Base-by-base conservation (phyloP, 495 filamentous ascomycete genomes). In the Acidomyces sp. region DNA sequence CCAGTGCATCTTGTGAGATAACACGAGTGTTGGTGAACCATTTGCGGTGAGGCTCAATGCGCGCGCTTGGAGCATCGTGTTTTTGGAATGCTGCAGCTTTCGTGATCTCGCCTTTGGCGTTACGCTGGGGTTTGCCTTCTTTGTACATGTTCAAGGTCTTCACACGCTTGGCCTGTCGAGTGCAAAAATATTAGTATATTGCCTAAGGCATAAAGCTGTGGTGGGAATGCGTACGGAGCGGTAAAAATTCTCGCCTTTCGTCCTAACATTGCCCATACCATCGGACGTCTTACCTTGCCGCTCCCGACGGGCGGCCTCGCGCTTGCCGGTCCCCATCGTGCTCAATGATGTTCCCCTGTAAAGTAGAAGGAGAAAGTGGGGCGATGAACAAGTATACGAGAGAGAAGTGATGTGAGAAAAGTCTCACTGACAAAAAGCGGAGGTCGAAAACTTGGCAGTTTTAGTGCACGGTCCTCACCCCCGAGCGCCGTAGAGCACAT, bases 191-290 rank as follows among this genome's bases (percentile, higher is more conserved):
- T n/a, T n/a, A n/a, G n/a, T n/a, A n/a, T n/a, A n/a, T n/a, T n/a
- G n/a, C n/a, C n/a, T n/a, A n/a, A n/a, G n/a, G n/a, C n/a, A n/a
- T n/a, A n/a, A n/a, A n/a, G n/a, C n/a, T n/a, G n/a, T n/a, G n/a
- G n/a, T n/a, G n/a, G n/a, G n/a, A n/a, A n/a, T n/a, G n/a, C n/a
- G n/a, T n/a, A n/a, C n/a, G 63, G 70, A 64, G 46, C 77, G 71
- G 61, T 92, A 93, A 63, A 93, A 93, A 61, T 93, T 93, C 70
- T 95, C 92, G 59, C 92, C 90, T 62, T 97, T 97, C 45, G 73
- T 67, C 57, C 78, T 83, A 39, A 95, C 85, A 65, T 96, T 93
- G 43, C 59, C 69, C 82, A 88, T 87, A 52, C 85, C 86, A 26
- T 85, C 78, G 43, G 70, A 71, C 34, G 66, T 65, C 68, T 86